Percentiles rank a stretch among this genome's conserved stretches.
Conservation (phyloP, 805 yeast species). For the Sugiyamaella americana region DNA sequence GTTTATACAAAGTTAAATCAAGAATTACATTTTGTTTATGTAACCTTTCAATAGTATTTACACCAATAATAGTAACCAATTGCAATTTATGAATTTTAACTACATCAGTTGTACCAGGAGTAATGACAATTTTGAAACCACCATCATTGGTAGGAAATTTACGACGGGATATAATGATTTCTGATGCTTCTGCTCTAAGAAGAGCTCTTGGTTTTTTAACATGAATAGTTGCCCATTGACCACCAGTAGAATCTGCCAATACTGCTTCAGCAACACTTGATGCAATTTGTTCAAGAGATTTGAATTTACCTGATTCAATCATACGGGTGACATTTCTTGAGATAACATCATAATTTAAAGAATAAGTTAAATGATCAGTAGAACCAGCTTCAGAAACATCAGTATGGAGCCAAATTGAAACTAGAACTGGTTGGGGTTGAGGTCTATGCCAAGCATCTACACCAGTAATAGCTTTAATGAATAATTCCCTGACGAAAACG, state of each 20-base stretch:
- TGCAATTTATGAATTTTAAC: constrained; percentile 46
- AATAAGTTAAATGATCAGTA: constrained; percentile 72
- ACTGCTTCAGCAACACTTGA: constrained; percentile 42
- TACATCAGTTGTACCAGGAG: constrained; percentile 26
- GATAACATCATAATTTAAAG: constrained; percentile 84
- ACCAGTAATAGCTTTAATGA: constrained; percentile 59
- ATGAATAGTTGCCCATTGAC: constrained; percentile 37
- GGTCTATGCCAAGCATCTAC: constrained; percentile 69
- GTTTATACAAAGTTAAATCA: constrained; percentile 47
- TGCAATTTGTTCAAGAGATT: constrained; percentile 39
- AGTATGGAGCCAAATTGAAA: constrained; percentile 57
- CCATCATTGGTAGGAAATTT: constrained; percentile 16
- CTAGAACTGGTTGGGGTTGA: constrained; percentile 55
- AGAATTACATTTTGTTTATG: constrained; percentile 69
- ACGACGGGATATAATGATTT: constrained; percentile 37
- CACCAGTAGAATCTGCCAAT: constrained; percentile 40
- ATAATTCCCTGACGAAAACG: constrained; percentile 50
- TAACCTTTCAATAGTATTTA: constrained; percentile 82
- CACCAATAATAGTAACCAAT: constrained; percentile 79
- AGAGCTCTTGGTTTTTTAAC: constrained; percentile 49
- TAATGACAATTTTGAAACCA: constrained; percentile 12
- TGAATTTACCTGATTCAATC: constrained; percentile 39
- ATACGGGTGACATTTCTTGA: constrained; percentile 55
- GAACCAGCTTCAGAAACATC: constrained; percentile 68
- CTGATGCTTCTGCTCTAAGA: constrained; percentile 49